Evolutionary conservation across 352 stramenopile species (phyloP).

Genomic region (Phytopythium ostracodes): DNA sequence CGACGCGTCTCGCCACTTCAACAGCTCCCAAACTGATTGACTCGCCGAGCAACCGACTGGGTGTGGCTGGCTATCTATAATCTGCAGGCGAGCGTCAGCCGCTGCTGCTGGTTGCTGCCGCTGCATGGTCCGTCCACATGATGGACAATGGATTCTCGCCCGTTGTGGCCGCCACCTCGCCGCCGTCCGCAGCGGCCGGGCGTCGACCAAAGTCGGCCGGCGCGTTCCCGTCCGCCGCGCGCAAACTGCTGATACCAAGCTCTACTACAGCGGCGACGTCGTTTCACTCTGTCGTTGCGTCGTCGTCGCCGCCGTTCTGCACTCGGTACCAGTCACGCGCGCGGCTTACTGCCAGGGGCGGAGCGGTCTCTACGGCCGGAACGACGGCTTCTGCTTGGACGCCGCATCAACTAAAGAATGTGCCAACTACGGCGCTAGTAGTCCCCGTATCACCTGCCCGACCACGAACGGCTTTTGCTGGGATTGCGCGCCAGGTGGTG

Average conservation of each 20-base stretch:
- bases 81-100: not conserved
- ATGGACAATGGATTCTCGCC: slow-evolving; percentile 9
- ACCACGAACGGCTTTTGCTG: slow-evolving; percentile 5
- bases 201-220: slow-evolving; percentile 22
- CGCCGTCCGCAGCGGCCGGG: not conserved
- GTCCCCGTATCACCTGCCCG: slow-evolving; percentile 12
- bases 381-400: not conserved
- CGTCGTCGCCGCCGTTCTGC: not conserved
- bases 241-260: slow-evolving; percentile 16
- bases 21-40: not conserved
- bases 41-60: too few species aligned
- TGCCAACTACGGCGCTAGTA: not conserved
- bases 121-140: not conserved
- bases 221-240: slow-evolving; percentile 18
- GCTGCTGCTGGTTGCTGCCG: not conserved
- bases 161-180: not conserved
- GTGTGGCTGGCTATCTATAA: not conserved
- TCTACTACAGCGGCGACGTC: not conserved
- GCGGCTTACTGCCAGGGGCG: not conserved
- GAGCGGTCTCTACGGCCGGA: not conserved
- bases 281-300: not conserved
- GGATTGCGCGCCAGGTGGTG: slow-evolving; percentile 35
- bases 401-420: not conserved
- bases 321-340: not conserved
- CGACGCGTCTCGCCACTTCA: slow-evolving; percentile 3